Conservation (phyloP, 768 basidiomycete genomes). For the Fomitopsis pulvina region DNA sequence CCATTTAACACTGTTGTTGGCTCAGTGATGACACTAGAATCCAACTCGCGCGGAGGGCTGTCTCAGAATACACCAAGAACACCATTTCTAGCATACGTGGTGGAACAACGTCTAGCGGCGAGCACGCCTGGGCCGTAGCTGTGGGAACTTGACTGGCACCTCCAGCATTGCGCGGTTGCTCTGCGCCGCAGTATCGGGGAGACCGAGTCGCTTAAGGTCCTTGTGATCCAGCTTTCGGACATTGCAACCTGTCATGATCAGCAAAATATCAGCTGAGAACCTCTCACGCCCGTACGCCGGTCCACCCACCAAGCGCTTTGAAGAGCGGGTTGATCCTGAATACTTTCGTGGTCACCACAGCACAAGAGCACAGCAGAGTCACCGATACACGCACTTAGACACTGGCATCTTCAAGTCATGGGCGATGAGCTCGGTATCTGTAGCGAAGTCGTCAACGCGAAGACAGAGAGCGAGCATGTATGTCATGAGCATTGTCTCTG, state of each 20-base stretch:
- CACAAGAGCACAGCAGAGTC: neutral
- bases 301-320: constrained; percentile 59
- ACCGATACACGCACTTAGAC: constrained; percentile 45
- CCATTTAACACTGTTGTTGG: no score
- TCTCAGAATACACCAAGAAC: no score
- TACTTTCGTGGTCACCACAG: constrained; percentile 4
- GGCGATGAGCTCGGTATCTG: constrained; percentile 62
- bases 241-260: constrained; percentile 57
- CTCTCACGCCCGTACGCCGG: neutral
- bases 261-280: neutral
- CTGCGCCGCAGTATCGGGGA: constrained; percentile 55
- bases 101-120: neutral
- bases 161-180: constrained; percentile 68
- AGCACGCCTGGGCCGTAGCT: constrained; percentile 24
- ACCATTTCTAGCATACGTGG: neutral
- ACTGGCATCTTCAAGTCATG: constrained; percentile 64
- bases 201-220: constrained; percentile 65
- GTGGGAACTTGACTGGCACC: constrained; percentile 76
- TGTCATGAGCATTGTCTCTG: constrained; percentile 64
- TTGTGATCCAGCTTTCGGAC: constrained; percentile 47
- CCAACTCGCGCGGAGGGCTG: no score
- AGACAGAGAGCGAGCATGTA: constrained; percentile 81
- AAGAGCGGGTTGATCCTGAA: constrained; percentile 61
- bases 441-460: constrained; percentile 68
- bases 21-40: no score